Base-by-base conservation (phyloP, 306 rosid genomes). In the Dalbergia cultrata region DNA sequence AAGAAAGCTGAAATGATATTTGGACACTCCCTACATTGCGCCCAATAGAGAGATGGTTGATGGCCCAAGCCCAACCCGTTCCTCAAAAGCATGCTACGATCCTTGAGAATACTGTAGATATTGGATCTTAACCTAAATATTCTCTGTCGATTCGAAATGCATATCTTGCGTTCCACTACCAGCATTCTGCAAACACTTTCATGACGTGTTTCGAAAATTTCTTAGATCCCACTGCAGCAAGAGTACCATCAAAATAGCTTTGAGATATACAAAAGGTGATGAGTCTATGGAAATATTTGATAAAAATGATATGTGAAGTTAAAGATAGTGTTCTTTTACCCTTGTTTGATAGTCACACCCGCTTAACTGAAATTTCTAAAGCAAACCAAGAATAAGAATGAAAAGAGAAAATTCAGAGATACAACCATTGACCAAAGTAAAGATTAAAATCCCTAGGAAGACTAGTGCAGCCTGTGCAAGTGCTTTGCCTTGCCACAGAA, bases 401-500 rank as follows among this genome's bases (percentile, higher is more conserved):
- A 62, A n/a, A 39, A 50, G n/a, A 78, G 61, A 63, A 71, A 64
- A 79, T 33, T 8, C 58, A 47, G 34, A 41, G 21, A 65, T 21
- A 78, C 71, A 78, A 11, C 56, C 45, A 59, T 8, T 26, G 57
- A 75, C 26, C 11, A 76, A 74, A 64, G 21, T 10, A 80, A 44
- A 43, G 19, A 31, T 13, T 10, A 41, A 61, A 43, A 4, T 26
- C 26, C 18, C 5, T n/a, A 5, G 4, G 0, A 6, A 7, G 54
- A 84, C 50, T 60, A 67, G 67, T 64, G 41, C 4, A 34, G 3
- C 4, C 4, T 34, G 39, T 34, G 85, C 7, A 79, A 58, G 47
- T 75, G 85, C 82, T 86, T 86, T 41, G 95, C 97, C 64, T 84
- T 77, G 85, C 98, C 98, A 68, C 98, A 94, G 12, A 56, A 58